Conservation (phyloP, 306 rosid species). For the Aeschynomene evenia region DNA sequence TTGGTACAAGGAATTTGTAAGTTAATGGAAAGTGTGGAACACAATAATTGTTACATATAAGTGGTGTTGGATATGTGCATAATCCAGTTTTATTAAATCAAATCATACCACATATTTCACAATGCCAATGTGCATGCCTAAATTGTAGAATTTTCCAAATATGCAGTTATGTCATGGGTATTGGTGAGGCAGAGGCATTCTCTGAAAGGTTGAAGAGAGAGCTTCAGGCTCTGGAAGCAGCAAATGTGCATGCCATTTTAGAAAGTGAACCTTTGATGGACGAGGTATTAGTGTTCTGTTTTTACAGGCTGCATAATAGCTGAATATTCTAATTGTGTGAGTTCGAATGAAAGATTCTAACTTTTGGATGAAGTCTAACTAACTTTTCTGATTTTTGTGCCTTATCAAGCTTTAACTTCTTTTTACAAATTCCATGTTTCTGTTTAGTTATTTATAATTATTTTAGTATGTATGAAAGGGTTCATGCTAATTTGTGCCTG, state of each 20-base stretch:
- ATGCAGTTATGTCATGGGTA: constrained; percentile 91
- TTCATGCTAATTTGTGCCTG: constrained; percentile 27
- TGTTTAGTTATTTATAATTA: background rate
- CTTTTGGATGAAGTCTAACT: background rate
- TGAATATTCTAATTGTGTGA: background rate
- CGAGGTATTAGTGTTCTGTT: constrained; percentile 49
- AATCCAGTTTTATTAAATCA: background rate
- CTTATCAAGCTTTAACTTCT: constrained; percentile 4
- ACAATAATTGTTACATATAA: background rate
- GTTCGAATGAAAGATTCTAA: constrained; percentile 25
- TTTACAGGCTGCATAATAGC: constrained; percentile 9
- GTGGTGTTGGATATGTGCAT: background rate
- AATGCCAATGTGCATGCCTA: constrained; percentile 10
- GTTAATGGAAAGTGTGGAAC: constrained; percentile 7
- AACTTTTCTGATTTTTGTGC: constrained; percentile 11
- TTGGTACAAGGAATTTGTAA: constrained; percentile 19
- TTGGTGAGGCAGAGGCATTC: constrained; percentile 97
- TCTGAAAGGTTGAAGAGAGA: constrained; percentile 96
- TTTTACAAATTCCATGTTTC: constrained; percentile 3
- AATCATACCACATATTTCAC: constrained; percentile 18
- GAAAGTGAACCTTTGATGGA: constrained; percentile 90
- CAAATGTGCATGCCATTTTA: constrained; percentile 95
- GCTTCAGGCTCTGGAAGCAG: constrained; percentile 96
- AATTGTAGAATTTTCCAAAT: constrained; percentile 17
- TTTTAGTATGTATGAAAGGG: background rate